Evolutionary conservation across 2,329 filamentous ascomycete genomes (phyloP), one percentile per base, ranked within the genome.

Genomic region (Chaetomiaceae sp.): DNA sequence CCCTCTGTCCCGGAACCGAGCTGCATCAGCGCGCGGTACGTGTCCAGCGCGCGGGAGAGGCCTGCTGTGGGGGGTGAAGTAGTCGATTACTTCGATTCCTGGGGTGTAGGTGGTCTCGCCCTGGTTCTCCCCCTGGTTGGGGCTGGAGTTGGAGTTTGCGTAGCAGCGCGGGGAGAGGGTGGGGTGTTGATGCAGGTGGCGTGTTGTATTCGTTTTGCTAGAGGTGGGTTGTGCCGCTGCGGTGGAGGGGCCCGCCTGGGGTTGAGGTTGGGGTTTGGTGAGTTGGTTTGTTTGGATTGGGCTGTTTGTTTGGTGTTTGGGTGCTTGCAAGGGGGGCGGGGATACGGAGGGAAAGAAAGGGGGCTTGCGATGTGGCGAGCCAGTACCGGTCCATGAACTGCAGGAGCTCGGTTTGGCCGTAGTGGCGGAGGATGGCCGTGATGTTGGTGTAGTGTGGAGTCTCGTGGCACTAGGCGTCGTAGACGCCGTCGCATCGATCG

Each of bases 201-300:
- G 65, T 88, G 84, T 65, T 86, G 78, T 82, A 88, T 63, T 88
- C 85, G 66, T 86, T 82, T 59, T 79, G 74, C 85, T 85, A 89
- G 60, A 88, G 64, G 48, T 69, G 65, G 27, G 68, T 73, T 17
- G 65, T 62, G 25, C 70, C 70, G 48, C 68, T 56, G 48, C n/a
- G n/a, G n/a, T n/a, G n/a, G n/a, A n/a, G n/a, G n/a, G n/a, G n/a
- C n/a, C n/a, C n/a, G n/a, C n/a, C n/a, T n/a, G n/a, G n/a, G n/a
- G n/a, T n/a, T n/a, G n/a, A n/a, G n/a, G n/a, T n/a, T n/a, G n/a
- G n/a, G n/a, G n/a, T n/a, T n/a, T 27, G 25, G 25, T 27, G 10
- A 10, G 25, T 27, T 27, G 25, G 25, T 27, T 27, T 7, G 25
- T 27, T 63, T 88, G 84, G 66, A n/a, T n/a, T n/a, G n/a, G n/a